These are phyloP conservation scores for Kodamaea kaohsiungensis DNA, from an alignment of 805 yeast genomes.

Conservation along the genomic window DNA sequence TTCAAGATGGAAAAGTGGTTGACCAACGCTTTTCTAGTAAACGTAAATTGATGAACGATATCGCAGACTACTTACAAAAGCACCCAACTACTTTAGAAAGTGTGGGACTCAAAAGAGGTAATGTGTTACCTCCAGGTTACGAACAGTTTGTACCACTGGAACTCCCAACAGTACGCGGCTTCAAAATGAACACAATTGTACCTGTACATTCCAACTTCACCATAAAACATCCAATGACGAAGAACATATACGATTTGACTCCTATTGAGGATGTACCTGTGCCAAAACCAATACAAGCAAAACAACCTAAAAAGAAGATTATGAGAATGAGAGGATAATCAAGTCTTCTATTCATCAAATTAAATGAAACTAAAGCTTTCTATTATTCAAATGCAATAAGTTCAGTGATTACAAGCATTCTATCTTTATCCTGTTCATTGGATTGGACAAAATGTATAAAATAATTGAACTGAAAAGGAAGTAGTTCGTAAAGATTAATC, in stretches of 20 bases:
- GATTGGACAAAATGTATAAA: too few species aligned
- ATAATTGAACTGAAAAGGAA: too few species aligned
- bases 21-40: conserved; percentile 45
- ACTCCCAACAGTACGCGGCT: conserved; percentile 81
- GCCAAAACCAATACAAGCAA: conserved; percentile 33
- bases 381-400: too few species aligned
- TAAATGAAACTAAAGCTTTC: too few species aligned
- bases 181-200: conserved; percentile 80
- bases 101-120: conserved; percentile 50
- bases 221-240: conserved; percentile 83
- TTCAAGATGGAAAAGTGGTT: conserved; percentile 38
- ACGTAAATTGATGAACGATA: conserved; percentile 60
- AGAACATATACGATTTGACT: conserved; percentile 58
- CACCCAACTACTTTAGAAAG: conserved; percentile 70
- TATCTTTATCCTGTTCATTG: too few species aligned
- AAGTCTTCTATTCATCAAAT: too few species aligned
- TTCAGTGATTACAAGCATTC: too few species aligned
- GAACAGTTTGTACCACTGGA: conserved; percentile 53
- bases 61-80: conserved; percentile 59
- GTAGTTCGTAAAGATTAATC: too few species aligned
- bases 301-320: conserved; percentile 55
- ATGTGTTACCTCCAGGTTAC: conserved; percentile 67
- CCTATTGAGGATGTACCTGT: conserved; percentile 37
- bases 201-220: conserved; percentile 85
- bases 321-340: conserved; percentile 58